phyloP scores from a whole-genome alignment of 2,329 filamentous ascomycete genomes.

The Calonectria fujianensis region DNA sequence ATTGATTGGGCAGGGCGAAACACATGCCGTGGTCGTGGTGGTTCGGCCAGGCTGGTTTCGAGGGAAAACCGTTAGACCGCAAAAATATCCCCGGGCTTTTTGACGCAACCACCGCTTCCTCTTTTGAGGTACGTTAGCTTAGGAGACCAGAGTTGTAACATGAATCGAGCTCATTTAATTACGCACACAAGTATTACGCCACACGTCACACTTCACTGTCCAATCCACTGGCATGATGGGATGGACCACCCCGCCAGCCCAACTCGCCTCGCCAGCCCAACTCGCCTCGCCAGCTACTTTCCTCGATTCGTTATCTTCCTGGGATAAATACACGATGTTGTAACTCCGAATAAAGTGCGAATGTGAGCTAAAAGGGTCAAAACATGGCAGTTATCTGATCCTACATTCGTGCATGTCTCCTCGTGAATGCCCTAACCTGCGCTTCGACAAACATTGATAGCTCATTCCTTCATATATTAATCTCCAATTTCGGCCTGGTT shows the following conservation, averaged over 20 bases:
- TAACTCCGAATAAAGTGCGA: neutral
- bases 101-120: conserved; percentile 30
- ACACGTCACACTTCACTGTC: neutral
- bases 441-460: neutral
- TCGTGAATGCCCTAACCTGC: neutral
- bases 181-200: conserved; percentile 21
- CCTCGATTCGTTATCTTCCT: neutral
- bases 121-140: conserved; percentile 39
- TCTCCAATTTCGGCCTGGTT: neutral
- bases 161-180: conserved; percentile 39
- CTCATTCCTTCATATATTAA: neutral
- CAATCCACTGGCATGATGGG: neutral
- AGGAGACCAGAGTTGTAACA: conserved; percentile 32
- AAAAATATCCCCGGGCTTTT: conserved; percentile 27
- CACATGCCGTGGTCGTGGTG: conserved; percentile 2
- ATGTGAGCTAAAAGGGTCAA: neutral
- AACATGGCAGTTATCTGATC: neutral
- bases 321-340: neutral
- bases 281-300: no score
- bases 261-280: no score
- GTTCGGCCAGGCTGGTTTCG: conserved; percentile 11
- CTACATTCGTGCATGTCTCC: neutral
- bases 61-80: conserved; percentile 25
- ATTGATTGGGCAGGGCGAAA: conserved; percentile 13
- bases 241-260: neutral